Evolutionary conservation across 2,329 filamentous ascomycete species (phyloP), one percentile per base, ranked within the genome.

Genomic region (Ophiocordyceps sinensis): DNA sequence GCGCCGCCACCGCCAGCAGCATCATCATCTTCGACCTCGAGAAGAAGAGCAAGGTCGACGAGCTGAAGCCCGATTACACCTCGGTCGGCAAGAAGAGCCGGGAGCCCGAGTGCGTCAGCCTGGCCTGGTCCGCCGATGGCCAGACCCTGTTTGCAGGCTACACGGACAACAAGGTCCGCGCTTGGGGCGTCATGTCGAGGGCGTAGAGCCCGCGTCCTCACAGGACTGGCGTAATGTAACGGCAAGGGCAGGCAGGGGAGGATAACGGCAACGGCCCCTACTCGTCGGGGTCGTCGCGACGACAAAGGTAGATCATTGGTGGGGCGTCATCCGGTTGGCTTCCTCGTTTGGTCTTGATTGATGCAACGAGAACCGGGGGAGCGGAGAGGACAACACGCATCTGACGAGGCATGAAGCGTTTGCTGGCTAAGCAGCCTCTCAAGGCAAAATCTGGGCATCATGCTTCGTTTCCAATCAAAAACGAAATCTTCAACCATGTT

Each of bases 41-140:
- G 86, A 98, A 98, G 88, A 98, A 98, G 88, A 93, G 82, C 83
- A 96, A 95, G 84, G 89, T 96, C 64, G 89, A 96, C 61, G 91
- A 96, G 81, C 82, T 98, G 69, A 95, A 94, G 83, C 89, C 89
- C 56, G 91, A 98, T 69, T 95, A 91, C 76, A 76, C 87, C 63
- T 94, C 87, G 65, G 82, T 87, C 65, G 85, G 88, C 75, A 94
- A 94, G 86, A 96, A 96, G 86, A 87, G 82, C 80, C 81, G 88
- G 65, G 89, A 95, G 72, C 91, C 91, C 59, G 89, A 96, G 82
- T 96, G 89, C 70, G 82, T 98, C 62, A 86, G 79, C 66, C 77
- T 98, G 71, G 89, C 89, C 65, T 98, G 91, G 91, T 86, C 79
- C 66, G 89, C 88, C 63, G 91, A 98, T 62, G 91, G 91, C 66